Conservation (phyloP, 2,329 filamentous ascomycete species). For the Sporothrix dimorphospora region DNA sequence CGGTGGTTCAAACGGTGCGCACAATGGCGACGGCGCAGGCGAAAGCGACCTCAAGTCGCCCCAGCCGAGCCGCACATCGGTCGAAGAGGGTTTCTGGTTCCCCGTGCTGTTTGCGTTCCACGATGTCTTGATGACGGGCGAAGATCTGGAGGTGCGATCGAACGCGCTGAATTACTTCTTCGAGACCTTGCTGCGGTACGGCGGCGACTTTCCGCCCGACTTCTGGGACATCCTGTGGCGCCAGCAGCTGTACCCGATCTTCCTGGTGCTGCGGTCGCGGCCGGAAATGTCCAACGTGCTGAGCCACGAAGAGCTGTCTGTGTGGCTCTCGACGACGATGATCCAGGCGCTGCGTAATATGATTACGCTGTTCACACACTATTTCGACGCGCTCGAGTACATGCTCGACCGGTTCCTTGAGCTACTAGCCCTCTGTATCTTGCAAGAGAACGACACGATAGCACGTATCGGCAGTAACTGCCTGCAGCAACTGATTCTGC, state of each 20-base stretch:
- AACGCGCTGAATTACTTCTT: slow-evolving; percentile 95
- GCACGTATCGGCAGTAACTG: slow-evolving; percentile 98
- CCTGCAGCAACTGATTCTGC: slow-evolving; percentile 90
- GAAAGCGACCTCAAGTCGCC: slow-evolving; percentile 48
- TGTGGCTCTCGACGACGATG: slow-evolving; percentile 99
- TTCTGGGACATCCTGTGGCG: slow-evolving; percentile 99
- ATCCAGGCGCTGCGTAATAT: slow-evolving; percentile 97
- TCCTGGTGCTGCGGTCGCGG: slow-evolving; percentile 94
- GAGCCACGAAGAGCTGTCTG: slow-evolving; percentile 94
- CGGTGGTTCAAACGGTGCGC: slow-evolving; percentile 40
- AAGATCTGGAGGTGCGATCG: slow-evolving; percentile 93
- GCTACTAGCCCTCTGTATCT: slow-evolving; percentile 92
- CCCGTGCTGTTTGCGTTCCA: slow-evolving; percentile 98
- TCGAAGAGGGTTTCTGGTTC: slow-evolving; percentile 99
- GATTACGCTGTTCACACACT: slow-evolving; percentile 98
- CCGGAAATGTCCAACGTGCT: slow-evolving; percentile 95
- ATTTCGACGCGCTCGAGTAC: slow-evolving; percentile 93
- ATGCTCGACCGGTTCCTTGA: slow-evolving; percentile 99
- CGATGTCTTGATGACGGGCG: slow-evolving; percentile 97
- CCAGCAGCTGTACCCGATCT: slow-evolving; percentile 95
- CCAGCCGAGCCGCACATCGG: slow-evolving; percentile 73
- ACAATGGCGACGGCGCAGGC: slow-evolving; percentile 45
- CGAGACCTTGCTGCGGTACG: slow-evolving; percentile 86
- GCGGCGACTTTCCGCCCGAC: slow-evolving; percentile 85
- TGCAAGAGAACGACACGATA: slow-evolving; percentile 98